Evolutionary conservation across 2,329 filamentous ascomycete species (phyloP).

Genomic region (Colletotrichum filicis): DNA sequence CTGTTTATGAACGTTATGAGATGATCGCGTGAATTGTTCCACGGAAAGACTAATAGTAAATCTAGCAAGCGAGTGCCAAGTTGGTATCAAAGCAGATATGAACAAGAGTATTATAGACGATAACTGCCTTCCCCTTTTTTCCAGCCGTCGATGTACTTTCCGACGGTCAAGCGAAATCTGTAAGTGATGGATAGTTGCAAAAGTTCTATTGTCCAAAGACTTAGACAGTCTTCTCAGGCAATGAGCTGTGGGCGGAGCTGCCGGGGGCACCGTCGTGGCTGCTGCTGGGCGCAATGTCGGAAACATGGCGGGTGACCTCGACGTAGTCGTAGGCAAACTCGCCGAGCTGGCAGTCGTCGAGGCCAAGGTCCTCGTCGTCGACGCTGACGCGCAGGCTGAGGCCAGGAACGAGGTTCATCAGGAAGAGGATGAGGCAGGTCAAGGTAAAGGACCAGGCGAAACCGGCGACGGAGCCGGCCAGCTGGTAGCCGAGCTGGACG

Average conservation of each 20-base stretch:
- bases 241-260: slow-evolving; percentile 35
- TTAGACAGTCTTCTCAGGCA: slow-evolving; percentile 35
- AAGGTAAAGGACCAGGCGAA: slow-evolving; percentile 75
- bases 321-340: slow-evolving; percentile 89
- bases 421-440: slow-evolving; percentile 75
- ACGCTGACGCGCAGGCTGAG: slow-evolving; percentile 74
- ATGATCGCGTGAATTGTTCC: neutral
- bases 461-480: slow-evolving; percentile 73
- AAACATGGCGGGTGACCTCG: slow-evolving; percentile 74
- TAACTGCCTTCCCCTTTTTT: neutral
- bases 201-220: neutral
- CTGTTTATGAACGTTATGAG: neutral
- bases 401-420: slow-evolving; percentile 77
- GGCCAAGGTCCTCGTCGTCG: slow-evolving; percentile 75
- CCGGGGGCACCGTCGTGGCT: slow-evolving; percentile 13
- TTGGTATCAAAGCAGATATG: slow-evolving; percentile 31
- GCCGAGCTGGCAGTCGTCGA: slow-evolving; percentile 81
- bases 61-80: slow-evolving; percentile 22
- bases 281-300: slow-evolving; percentile 42
- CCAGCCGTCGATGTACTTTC: neutral
- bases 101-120: slow-evolving; percentile 27
- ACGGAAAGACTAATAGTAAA: slow-evolving; percentile 5
- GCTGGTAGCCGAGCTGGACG: slow-evolving; percentile 76
- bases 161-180: neutral
- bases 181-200: neutral